Evolutionary conservation across 805 yeast species (phyloP).

Genomic region (Kuraishia ogatae): DNA sequence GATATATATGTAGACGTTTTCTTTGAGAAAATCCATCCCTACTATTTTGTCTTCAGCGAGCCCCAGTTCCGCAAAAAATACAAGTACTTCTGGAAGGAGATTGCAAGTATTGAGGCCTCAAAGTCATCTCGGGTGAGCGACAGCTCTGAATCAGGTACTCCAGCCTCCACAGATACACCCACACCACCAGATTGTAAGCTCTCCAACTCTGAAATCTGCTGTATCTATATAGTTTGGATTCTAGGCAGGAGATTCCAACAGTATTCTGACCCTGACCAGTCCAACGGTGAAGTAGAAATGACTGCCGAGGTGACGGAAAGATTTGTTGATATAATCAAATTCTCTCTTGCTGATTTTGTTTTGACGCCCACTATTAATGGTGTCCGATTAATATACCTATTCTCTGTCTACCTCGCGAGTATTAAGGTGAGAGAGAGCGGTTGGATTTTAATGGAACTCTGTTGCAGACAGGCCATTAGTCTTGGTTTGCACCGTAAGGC

Average conservation of each 20-base stretch:
- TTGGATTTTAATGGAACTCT: constrained; percentile 36
- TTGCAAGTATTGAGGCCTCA: constrained; percentile 7
- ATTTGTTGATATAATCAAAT: constrained; percentile 30
- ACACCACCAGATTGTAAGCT: constrained; percentile 11
- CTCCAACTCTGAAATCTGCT: constrained; percentile 29
- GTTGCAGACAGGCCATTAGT: constrained; percentile 38
- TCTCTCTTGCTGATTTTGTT: constrained; percentile 33
- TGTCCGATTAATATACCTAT: constrained; percentile 30
- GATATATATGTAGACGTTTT: constrained; percentile 21
- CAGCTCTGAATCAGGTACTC: neutral
- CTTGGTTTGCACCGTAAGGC: constrained; percentile 36
- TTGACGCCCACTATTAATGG: constrained; percentile 36
- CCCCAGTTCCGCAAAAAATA: constrained; percentile 16
- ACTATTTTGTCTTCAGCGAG: constrained; percentile 25
- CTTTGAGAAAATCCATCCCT: constrained; percentile 25
- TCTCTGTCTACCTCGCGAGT: constrained; percentile 34
- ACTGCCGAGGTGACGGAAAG: constrained; percentile 14
- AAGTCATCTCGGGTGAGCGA: neutral
- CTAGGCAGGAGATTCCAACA: constrained; percentile 26
- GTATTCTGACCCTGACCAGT: constrained; percentile 16
- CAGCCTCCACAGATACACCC: constrained; percentile 1
- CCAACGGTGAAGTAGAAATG: constrained; percentile 7
- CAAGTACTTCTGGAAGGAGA: constrained; percentile 19
- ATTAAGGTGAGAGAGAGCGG: constrained; percentile 38
- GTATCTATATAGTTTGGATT: constrained; percentile 39